Conservation (phyloP, 129 eudicot genomes). For the Smallanthus sonchifolius region DNA sequence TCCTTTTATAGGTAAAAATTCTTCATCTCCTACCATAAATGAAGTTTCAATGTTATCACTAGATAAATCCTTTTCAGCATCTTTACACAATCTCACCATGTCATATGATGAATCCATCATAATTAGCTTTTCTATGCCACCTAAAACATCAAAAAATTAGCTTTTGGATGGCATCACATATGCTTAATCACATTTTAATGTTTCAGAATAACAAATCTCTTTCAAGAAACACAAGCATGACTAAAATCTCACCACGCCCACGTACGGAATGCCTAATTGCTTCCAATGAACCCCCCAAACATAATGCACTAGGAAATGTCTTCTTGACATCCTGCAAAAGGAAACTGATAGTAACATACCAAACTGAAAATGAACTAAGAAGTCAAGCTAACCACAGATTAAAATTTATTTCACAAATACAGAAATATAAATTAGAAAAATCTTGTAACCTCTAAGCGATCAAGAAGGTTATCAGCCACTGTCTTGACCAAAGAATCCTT, state of each 20-base stretch:
- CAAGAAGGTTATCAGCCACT: constrained; percentile 88
- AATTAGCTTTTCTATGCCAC: constrained; percentile 75
- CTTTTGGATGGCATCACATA: constrained; percentile 56
- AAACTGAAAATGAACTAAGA: not conserved
- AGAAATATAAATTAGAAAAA: constrained; percentile 6
- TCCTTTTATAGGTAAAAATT: constrained; percentile 79
- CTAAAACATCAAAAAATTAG: constrained; percentile 42
- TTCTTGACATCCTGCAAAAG: constrained; percentile 79
- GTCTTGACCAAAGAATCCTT: constrained; percentile 75
- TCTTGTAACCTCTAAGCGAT: constrained; percentile 71
- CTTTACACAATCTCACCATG: constrained; percentile 75
- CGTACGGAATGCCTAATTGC: constrained; percentile 64
- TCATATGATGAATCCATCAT: constrained; percentile 93
- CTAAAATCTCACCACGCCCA: constrained; percentile 82
- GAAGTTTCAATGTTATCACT: constrained; percentile 68
- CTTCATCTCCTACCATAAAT: constrained; percentile 82
- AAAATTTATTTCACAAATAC: not conserved
- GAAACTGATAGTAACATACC: not conserved
- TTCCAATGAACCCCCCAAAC: constrained; percentile 88
- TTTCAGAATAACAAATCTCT: not conserved
- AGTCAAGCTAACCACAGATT: not conserved
- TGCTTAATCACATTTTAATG: constrained; percentile 1
- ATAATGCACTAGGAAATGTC: constrained; percentile 75
- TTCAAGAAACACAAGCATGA: not conserved
- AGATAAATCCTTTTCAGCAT: constrained; percentile 45